phyloP scores from a whole-genome alignment of 148 eudicot genomes.

The Nepenthes gracilis region DNA sequence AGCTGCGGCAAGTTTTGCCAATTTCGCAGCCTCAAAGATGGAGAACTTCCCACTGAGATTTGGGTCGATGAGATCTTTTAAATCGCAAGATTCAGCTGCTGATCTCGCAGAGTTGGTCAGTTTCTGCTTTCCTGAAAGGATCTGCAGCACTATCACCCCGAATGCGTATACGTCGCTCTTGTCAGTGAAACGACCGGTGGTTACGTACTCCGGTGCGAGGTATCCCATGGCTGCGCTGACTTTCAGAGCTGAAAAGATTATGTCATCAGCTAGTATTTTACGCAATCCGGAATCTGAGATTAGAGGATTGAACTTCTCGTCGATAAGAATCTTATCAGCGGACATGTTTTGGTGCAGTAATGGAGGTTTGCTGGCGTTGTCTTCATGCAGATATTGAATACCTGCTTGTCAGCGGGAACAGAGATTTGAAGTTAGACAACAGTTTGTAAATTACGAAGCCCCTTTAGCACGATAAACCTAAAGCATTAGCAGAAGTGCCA shows the following conservation, averaged over 20 bases:
- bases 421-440: no score
- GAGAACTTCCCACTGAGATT: slow-evolving; percentile 47
- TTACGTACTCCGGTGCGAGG: slow-evolving; percentile 87
- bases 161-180: slow-evolving; percentile 89
- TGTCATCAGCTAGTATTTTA: slow-evolving; percentile 86
- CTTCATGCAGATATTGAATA: slow-evolving; percentile 53
- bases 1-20: slow-evolving; percentile 42
- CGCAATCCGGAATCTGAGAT: slow-evolving; percentile 70
- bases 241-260: slow-evolving; percentile 75
- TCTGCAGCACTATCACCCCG: slow-evolving; percentile 71
- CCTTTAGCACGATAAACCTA: neutral
- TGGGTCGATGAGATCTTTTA: slow-evolving; percentile 53
- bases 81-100: slow-evolving; percentile 40
- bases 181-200: slow-evolving; percentile 85
- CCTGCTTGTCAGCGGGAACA: slow-evolving; percentile 30
- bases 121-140: slow-evolving; percentile 55
- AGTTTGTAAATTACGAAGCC: no score
- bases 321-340: slow-evolving; percentile 70
- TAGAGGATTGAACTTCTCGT: slow-evolving; percentile 45
- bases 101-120: slow-evolving; percentile 35
- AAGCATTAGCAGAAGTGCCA: neutral
- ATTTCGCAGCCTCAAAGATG: slow-evolving; percentile 29
- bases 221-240: slow-evolving; percentile 91
- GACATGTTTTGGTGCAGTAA: slow-evolving; percentile 88
- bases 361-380: slow-evolving; percentile 40